Evolutionary conservation across 73 alveolate genomes (phyloP).

Genomic region (Paramecium biaurelia): DNA sequence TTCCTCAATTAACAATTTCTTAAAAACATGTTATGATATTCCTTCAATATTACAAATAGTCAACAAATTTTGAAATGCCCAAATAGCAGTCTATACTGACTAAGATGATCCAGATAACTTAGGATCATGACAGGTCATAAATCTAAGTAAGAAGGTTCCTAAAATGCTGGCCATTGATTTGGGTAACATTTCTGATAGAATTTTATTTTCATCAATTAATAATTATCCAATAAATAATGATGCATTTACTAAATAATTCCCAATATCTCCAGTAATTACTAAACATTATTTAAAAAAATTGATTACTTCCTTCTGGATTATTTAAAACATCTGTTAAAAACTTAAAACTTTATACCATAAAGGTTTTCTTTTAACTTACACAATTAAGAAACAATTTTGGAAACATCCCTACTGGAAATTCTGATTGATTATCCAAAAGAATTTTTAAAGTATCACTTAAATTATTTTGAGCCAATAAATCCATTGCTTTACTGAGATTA

Average conservation of each 20-base stretch:
- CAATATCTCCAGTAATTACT: constrained; percentile 27
- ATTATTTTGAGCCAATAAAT: background rate
- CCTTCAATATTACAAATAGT: constrained; percentile 17
- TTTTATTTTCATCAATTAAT: background rate
- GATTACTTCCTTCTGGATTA: constrained; percentile 41
- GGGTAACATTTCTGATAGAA: background rate
- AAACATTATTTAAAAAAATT: background rate
- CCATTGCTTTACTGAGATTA: background rate
- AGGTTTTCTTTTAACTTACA: background rate
- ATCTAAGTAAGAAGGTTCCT: constrained; percentile 6
- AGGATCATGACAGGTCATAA: constrained; percentile 43
- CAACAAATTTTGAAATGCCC: constrained; percentile 46
- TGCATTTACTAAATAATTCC: constrained; percentile 37
- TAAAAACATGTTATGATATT: constrained; percentile 15
- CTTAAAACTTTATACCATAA: background rate
- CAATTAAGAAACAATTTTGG: background rate
- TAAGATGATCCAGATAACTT: background rate
- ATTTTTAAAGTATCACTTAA: background rate
- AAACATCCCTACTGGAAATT: constrained; percentile 13
- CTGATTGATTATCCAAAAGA: background rate
- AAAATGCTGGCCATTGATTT: background rate
- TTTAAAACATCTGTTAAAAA: constrained; percentile 38
- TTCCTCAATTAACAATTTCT: background rate
- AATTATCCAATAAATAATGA: constrained; percentile 43
- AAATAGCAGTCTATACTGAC: constrained; percentile 22